Conservation (phyloP, 129 eudicot genomes). For the Chrysanthemum makinoi region DNA sequence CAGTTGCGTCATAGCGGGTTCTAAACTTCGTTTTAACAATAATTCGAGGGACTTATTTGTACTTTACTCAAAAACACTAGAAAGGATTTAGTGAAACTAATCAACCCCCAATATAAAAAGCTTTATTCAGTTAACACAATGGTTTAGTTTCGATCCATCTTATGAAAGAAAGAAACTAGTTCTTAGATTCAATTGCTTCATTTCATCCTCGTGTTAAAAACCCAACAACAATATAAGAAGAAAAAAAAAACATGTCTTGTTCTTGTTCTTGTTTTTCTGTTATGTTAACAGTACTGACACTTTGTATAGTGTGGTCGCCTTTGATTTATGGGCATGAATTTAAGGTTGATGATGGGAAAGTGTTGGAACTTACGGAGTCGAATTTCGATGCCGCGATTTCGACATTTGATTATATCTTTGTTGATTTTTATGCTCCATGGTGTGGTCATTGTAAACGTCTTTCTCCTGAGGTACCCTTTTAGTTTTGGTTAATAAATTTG, state of each 20-base stretch:
- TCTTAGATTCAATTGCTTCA: no score
- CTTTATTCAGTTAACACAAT: no score
- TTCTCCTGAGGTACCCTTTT: slow-evolving; percentile 69
- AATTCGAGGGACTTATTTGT: no score
- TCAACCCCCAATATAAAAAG: no score
- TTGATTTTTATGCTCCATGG: slow-evolving; percentile 98
- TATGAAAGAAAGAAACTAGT: no score
- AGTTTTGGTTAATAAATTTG: neutral
- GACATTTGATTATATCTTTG: slow-evolving; percentile 71
- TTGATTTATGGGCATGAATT: slow-evolving; percentile 42
- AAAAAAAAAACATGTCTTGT: neutral
- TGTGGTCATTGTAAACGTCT: slow-evolving; percentile 99
- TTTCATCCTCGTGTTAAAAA: no score
- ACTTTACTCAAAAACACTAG: no score
- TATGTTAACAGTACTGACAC: neutral
- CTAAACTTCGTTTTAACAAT: no score
- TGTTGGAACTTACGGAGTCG: slow-evolving; percentile 77
- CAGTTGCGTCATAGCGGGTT: no score
- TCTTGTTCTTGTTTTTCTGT: neutral
- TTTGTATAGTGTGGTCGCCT: slow-evolving; percentile 17
- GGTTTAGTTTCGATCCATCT: no score
- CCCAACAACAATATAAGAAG: no score
- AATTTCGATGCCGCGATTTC: slow-evolving; percentile 90
- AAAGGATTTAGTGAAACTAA: no score
- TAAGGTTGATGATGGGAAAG: slow-evolving; percentile 64